Evolutionary conservation across 2,329 filamentous ascomycete genomes (phyloP), one percentile per base, ranked within the genome.

Genomic region (Raffaelea deltoideospora): DNA sequence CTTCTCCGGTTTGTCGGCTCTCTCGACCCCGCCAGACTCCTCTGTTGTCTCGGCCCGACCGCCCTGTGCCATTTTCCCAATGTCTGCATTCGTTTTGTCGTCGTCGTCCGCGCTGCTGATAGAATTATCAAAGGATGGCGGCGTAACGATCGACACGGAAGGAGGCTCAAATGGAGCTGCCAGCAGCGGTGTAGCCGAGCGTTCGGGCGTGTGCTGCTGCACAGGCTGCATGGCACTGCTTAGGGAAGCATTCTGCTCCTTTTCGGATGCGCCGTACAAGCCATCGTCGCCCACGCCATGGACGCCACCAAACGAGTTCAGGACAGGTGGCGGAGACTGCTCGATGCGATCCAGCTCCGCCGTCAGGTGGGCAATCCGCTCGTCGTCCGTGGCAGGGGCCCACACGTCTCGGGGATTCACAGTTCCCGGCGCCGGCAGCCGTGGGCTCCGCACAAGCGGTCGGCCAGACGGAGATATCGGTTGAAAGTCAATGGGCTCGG

Each of bases 401-500:
- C 68, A 69, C 22, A 70, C 61, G 34, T 67, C 63, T 60, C 67
- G 67, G 1, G 66, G 66, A 29, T 69, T 69, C 10, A 66, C 64
- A 4, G 65, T 69, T 24, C 62, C 63, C 3, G 60, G 59, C 2
- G 58, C 54, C 26, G 63, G 53, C 33, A 55, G 45, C 20, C 33
- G 42, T 10, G 49, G 49, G 35, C 49, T 50, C 2, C 44, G 47
- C 5, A 43, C 41, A 15, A 48, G 39, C 4, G 37, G 32, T 5
- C 31, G 38, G 17, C 33, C 29, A 1, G 39, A 38, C 4, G 43
- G 43, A 26, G 48, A 43, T 2, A 13, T 30, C 6, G 44, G 37
- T 34, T 42, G 35, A n/a, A 43, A 45, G 11, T 42, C 43, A 2
- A 33, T 17, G 1, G 42, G 40, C 21, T 48, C 44, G n/a, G 46